A percentile compares a stretch with the other conserved stretches of the same genome.
Conservation (phyloP, 1,284 basidiomycete species). For the Ganoderma meredithae region DNA sequence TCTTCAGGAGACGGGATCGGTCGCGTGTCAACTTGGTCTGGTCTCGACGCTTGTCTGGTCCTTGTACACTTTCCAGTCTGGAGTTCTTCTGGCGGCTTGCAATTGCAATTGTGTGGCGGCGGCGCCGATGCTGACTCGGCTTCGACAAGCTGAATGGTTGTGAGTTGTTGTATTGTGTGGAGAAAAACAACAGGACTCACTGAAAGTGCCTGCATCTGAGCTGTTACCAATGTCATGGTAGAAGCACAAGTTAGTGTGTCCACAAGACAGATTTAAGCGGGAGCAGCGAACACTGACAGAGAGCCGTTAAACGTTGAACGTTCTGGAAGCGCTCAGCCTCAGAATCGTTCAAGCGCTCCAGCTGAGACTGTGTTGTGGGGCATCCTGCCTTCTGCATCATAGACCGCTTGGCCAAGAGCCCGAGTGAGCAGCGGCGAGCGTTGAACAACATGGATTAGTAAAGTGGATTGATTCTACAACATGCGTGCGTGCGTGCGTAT, state of each 20-base stretch:
- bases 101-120: too few species aligned
- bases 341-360: too few species aligned
- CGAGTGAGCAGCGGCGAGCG: neutral
- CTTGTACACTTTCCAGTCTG: neutral
- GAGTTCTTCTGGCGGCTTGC: neutral
- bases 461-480: constrained; percentile 36
- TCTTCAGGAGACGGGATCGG: constrained; percentile 5
- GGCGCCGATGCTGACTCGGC: neutral
- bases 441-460: constrained; percentile 35
- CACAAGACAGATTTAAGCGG: too few species aligned
- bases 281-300: neutral
- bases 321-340: too few species aligned
- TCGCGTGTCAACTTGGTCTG: constrained; percentile 3
- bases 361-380: too few species aligned
- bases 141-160: neutral
- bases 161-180: neutral
- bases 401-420: neutral
- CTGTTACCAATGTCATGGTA: neutral
- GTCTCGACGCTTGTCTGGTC: neutral
- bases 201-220: constrained; percentile 3
- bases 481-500: constrained; percentile 31
- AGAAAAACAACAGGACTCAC: constrained; percentile 4
- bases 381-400: neutral
- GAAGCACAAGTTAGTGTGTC: too few species aligned
- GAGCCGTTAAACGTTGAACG: too few species aligned